phyloP scores from a whole-genome alignment of 176 grass and related monocot genomes.

The bread wheat (Triticum aestivum) region DNA sequence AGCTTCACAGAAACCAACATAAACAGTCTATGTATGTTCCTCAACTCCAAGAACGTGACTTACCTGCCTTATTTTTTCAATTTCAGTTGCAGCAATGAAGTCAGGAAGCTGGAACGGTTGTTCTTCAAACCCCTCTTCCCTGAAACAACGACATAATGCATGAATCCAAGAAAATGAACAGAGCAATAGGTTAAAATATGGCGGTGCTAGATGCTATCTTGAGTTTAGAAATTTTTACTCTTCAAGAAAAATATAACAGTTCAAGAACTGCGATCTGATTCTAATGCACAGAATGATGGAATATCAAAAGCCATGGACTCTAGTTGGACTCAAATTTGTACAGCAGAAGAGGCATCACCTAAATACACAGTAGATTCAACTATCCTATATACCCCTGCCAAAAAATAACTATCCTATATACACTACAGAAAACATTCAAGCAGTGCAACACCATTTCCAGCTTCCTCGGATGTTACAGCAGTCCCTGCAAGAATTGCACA shows the following conservation, averaged over 20 bases:
- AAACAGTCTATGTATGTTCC: too few relatives aligned
- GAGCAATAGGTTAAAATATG: too few relatives aligned
- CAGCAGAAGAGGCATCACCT: not conserved
- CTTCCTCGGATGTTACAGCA: conserved; percentile 51
- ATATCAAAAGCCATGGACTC: too few relatives aligned
- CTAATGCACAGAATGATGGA: too few relatives aligned
- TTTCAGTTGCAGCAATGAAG: conserved; percentile 94
- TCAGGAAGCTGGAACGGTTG: conserved; percentile 93
- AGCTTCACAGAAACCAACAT: too few relatives aligned
- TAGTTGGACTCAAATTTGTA: too few relatives aligned
- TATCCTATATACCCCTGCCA: not conserved
- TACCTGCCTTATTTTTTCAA: conserved; percentile 98
- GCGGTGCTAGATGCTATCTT: too few relatives aligned
- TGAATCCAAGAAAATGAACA: not conserved
- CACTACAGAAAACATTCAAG: conserved; percentile 43
- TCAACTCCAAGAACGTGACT: not conserved
- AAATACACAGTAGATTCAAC: not conserved
- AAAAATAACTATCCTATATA: not conserved
- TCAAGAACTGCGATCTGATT: too few relatives aligned
- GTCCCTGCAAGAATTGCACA: conserved; percentile 75
- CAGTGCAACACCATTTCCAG: conserved; percentile 47
- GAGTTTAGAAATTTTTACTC: too few relatives aligned
- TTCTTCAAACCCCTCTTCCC: conserved; percentile 84
- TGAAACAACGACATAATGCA: conserved; percentile 39
- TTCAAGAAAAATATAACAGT: too few relatives aligned